Evolutionary conservation across 768 basidiomycete genomes (phyloP), one percentile per base, ranked within the genome.

Genomic region (Suillus variegatus): DNA sequence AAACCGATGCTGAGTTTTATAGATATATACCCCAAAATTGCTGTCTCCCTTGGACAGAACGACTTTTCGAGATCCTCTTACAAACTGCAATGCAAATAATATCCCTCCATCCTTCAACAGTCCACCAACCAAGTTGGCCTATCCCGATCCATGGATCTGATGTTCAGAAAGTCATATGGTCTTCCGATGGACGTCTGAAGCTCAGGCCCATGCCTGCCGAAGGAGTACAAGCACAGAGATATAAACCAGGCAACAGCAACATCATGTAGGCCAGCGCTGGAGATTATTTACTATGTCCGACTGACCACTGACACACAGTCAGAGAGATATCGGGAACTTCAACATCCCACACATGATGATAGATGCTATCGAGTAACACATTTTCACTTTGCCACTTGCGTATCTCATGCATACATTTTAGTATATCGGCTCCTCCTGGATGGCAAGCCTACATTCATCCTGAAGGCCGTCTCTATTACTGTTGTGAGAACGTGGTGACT

Each of bases 391-490:
- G 40, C 10, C 9, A 52, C n/a, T 40, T 36, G 13, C 10, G 40
- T n/a, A 63, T 28, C 38, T 51, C 4, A 52, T 55, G 16, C 12
- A n/a, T 25, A 28, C 18, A 14, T 40, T 32, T 8, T 28, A 63
- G 64, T 25, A 20, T 35, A 40, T 28, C 46, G 14, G 40, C 40
- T 8, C 73, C 72, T 20, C 6, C 14, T 16, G 80, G 75, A 2
- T 88, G 86, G 86, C 70, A 63, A 8, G 68, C 77, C 2, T 73
- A 75, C 36, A 71, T 75, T 9, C 86, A 87, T 71, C 84, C 85
- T 0, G 86, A 88, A 74, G 86, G 87, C 10, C 79, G 79, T 13
- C 75, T 81, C 28, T 88, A 87, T 68, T 88, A 85, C 65, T 81
- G 76, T 67, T 76, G 85, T 60, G 38, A 66, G 51, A 65, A 72